A percentile compares a stretch with the other conserved stretches of the same genome.
These are phyloP conservation scores for Cadophora gregata DNA, from an alignment of 2,329 filamentous ascomycete genomes.

Conservation along the genomic window DNA sequence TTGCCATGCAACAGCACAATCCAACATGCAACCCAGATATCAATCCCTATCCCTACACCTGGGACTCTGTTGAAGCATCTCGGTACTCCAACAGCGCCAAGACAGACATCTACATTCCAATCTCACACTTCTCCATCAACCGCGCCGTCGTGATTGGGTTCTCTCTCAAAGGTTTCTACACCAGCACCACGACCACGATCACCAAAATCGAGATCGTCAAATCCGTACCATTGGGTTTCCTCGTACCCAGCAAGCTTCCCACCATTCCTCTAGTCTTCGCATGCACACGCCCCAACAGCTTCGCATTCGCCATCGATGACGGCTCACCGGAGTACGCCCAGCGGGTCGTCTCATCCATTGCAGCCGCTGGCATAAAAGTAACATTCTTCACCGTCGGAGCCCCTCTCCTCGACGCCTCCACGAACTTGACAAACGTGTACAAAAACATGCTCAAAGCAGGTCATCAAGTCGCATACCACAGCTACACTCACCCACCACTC, in stretches of 20 bases:
- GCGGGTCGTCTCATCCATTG: slow-evolving; percentile 65
- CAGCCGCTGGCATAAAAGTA: slow-evolving; percentile 65
- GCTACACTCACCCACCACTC: slow-evolving; percentile 72
- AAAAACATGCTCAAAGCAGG: slow-evolving; percentile 64
- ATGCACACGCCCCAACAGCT: slow-evolving; percentile 71
- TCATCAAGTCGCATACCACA: slow-evolving; percentile 73
- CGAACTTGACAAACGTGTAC: slow-evolving; percentile 69
- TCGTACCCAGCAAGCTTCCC: slow-evolving; percentile 63
- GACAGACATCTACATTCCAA: slow-evolving; percentile 68
- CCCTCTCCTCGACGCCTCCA: slow-evolving; percentile 61
- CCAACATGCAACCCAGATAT: slow-evolving; percentile 59
- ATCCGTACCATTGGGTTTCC: slow-evolving; percentile 56
- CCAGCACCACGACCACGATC: slow-evolving; percentile 55
- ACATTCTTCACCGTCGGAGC: slow-evolving; percentile 75
- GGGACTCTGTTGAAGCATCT: slow-evolving; percentile 69
- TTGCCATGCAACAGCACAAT: slow-evolving; percentile 72
- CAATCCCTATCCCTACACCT: slow-evolving; percentile 68
- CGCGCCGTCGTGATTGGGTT: slow-evolving; percentile 61
- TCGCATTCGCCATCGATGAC: slow-evolving; percentile 76
- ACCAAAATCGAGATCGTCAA: slow-evolving; percentile 66
- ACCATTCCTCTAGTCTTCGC: slow-evolving; percentile 66
- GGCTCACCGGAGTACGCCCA: slow-evolving; percentile 65
- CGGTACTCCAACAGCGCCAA: slow-evolving; percentile 57
- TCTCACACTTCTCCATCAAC: slow-evolving; percentile 70
- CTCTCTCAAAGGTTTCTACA: slow-evolving; percentile 69